These are phyloP conservation scores for Macadamia tetraphylla DNA, from an alignment of 164 flowering plant genomes.

Conservation along the genomic window DNA sequence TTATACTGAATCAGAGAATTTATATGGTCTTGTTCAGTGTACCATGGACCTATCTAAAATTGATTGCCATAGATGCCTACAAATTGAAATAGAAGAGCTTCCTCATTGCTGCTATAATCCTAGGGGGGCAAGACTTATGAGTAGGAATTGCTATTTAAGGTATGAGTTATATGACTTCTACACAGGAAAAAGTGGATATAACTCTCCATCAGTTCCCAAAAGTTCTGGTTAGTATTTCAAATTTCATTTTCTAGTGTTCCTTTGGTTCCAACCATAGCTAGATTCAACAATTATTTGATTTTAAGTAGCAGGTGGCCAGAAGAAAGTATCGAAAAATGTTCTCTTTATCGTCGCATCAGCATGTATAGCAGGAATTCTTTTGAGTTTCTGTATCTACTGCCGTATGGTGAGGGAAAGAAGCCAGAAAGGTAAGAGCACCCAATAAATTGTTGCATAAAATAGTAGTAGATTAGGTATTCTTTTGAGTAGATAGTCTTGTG, in stretches of 20 bases:
- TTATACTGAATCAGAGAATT: neutral
- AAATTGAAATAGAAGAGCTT: constrained; percentile 6
- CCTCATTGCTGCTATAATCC: constrained; percentile 11
- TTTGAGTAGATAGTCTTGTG: no score
- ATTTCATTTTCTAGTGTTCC: no score
- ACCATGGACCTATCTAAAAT: neutral
- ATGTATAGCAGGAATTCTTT: neutral
- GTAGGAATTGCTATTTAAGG: constrained; percentile 30
- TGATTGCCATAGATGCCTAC: constrained; percentile 27
- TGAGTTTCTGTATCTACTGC: constrained; percentile 8
- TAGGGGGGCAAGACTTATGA: constrained; percentile 30
- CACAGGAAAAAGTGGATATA: neutral
- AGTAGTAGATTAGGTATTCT: no score
- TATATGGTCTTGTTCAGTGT: constrained; percentile 21
- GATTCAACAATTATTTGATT: neutral
- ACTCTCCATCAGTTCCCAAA: neutral
- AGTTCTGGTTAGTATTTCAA: neutral
- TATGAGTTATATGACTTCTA: constrained; percentile 30
- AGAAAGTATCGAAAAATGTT: neutral
- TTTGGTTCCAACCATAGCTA: no score
- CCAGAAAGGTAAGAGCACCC: neutral
- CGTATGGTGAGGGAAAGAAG: neutral
- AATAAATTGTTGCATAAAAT: neutral
- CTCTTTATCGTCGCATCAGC: constrained; percentile 7
- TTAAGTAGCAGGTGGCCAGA: constrained; percentile 11